Evolutionary conservation across 345 rosid species (phyloP), one percentile per base, ranked within the genome.

Genomic region (Populus pruinosa): DNA sequence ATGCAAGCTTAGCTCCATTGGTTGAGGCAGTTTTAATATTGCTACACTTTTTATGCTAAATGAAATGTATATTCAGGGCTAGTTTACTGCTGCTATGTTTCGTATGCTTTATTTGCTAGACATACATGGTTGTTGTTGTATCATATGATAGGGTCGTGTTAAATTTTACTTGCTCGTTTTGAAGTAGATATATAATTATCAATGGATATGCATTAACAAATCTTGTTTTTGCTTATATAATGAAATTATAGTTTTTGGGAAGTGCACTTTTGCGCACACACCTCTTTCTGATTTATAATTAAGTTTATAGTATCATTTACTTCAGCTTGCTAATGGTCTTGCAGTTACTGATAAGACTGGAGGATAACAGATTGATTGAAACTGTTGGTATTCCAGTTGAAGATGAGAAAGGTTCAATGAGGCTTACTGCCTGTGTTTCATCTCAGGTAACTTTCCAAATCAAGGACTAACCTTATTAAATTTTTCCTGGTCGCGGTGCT

Each of bases 351-450:
- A 71, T 93, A 74, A 92, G 90, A 86, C 83, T 94, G 87, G 93
- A 91, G 74, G 99, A 96, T 80, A 88, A 89, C 83, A 85, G 94
- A 72, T 85, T 96, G 85, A 85, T 96, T n/a, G 98, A 96, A 89
- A 92, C 99, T 69, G 99, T 94, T 39, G 99, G 98, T 47, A 96
- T 96, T 82, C 99, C 98, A 1, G 93, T 92, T 69, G 86, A 83
- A 83, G 95, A 88, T 66, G 89, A 90, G 67, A 94, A 91, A 78
- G 98, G 97, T 72, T 88, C 87, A 4, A 81, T 89, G 72, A 93
- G 95, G n/a, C 97, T 96, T 72, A 94, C 99, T 75, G 97, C 98
- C 1, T 96, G 98, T 50, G 89, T 96, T 75, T 96, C 99, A 33
- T 96, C 99, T 18, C 98, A 96, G 97, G 99, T 92, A 76, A 67